phyloP scores from a whole-genome alignment of 371 early-diverging fungal genomes.

The Rhizopus arrhizus region DNA sequence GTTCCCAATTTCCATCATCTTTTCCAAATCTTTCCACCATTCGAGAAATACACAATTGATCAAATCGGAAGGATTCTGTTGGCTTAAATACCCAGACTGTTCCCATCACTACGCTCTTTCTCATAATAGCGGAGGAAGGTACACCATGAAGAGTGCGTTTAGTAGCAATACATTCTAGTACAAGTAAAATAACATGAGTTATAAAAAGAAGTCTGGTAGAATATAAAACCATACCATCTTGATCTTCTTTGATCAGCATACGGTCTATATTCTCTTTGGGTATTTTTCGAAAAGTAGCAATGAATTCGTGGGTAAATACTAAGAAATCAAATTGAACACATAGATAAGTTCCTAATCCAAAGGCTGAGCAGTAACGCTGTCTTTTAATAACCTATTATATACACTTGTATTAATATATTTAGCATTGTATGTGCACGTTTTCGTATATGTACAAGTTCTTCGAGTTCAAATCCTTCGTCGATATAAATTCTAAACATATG shows the following conservation, averaged over 20 bases:
- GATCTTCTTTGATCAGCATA: conserved; percentile 53
- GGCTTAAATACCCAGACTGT: conserved; percentile 87
- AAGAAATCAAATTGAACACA: conserved; percentile 89
- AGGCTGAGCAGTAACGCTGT: conserved; percentile 89
- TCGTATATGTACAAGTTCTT: conserved; percentile 65
- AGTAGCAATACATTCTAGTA: background rate
- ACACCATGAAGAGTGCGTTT: conserved; percentile 50
- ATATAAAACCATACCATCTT: conserved; percentile 9
- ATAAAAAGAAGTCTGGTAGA: background rate
- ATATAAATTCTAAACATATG: conserved; percentile 80
- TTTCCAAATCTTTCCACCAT: conserved; percentile 88
- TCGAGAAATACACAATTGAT: conserved; percentile 73
- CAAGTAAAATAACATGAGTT: background rate
- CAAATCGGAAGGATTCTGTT: conserved; percentile 53
- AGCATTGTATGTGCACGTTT: no score
- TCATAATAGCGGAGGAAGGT: conserved; percentile 76
- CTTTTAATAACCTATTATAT: conserved; percentile 73
- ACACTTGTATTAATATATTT: background rate
- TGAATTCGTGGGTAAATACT: conserved; percentile 91
- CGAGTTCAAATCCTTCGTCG: conserved; percentile 83
- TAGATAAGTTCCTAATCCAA: conserved; percentile 84
- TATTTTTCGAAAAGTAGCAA: conserved; percentile 81
- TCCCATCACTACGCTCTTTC: conserved; percentile 88
- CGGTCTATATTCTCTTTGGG: conserved; percentile 55
- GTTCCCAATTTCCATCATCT: conserved; percentile 80